Conservation (phyloP, 768 basidiomycete species). For the Suillus subalutaceus region DNA sequence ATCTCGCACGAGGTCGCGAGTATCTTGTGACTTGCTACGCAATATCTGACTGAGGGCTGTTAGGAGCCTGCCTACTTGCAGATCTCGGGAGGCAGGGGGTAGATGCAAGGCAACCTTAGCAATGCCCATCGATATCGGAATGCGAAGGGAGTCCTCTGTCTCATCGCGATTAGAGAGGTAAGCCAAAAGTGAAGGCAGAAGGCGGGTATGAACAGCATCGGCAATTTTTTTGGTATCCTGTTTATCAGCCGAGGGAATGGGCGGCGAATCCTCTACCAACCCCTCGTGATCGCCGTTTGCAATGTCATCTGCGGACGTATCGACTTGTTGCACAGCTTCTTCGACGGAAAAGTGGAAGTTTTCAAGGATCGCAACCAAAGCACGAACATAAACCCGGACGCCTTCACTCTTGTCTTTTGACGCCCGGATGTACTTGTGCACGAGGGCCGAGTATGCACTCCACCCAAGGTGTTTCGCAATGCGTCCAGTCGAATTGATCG, state of each 20-base stretch:
- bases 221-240: slow-evolving; percentile 47
- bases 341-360: slow-evolving; percentile 92
- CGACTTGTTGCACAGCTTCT: slow-evolving; percentile 42
- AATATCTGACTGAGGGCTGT: slow-evolving; percentile 88
- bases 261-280: slow-evolving; percentile 14
- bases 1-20: slow-evolving; percentile 82
- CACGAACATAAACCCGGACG: slow-evolving; percentile 82
- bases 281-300: slow-evolving; percentile 36
- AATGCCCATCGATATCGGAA: slow-evolving; percentile 88
- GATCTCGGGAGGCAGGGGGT: slow-evolving; percentile 60
- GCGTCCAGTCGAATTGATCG: slow-evolving; percentile 76
- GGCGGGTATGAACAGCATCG: slow-evolving; percentile 72
- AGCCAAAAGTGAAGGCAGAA: slow-evolving; percentile 78
- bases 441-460: slow-evolving; percentile 79
- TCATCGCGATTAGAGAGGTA: slow-evolving; percentile 86
- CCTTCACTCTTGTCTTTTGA: slow-evolving; percentile 67
- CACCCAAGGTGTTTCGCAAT: slow-evolving; percentile 80
- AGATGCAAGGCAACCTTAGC: slow-evolving; percentile 82
- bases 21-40: slow-evolving; percentile 93
- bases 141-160: slow-evolving; percentile 81
- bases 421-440: slow-evolving; percentile 80
- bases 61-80: slow-evolving; percentile 74
- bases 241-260: slow-evolving; percentile 15
- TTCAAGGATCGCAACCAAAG: slow-evolving; percentile 82
- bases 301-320: slow-evolving; percentile 28